phyloP scores from a whole-genome alignment of 192 early-diverging fungal genomes.

The Backusella luteola region DNA sequence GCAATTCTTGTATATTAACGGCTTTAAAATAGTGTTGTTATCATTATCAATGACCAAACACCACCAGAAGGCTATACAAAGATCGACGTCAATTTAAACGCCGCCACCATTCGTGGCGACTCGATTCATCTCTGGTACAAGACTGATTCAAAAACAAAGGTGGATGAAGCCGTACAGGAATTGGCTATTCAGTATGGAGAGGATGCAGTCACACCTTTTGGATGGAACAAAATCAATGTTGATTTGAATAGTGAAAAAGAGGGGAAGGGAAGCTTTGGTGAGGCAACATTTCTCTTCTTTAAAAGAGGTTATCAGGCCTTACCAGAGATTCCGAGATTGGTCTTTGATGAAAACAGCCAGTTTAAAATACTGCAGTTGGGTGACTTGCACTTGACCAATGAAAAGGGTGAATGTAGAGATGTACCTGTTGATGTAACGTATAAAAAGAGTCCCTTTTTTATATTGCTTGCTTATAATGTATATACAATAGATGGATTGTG shows the following conservation, averaged over 20 bases:
- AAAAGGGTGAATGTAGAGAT: constrained; percentile 37
- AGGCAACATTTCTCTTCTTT: constrained; percentile 20
- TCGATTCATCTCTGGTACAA: constrained; percentile 28
- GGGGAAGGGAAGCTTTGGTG: constrained; percentile 15
- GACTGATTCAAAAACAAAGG: not conserved
- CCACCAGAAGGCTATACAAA: constrained; percentile 25
- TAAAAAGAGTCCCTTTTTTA: not conserved
- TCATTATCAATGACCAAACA: constrained; percentile 25
- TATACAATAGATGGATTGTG: constrained; percentile 34
- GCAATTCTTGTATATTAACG: not conserved
- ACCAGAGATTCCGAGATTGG: constrained; percentile 21
- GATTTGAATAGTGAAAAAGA: constrained; percentile 23
- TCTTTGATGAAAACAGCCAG: constrained; percentile 37
- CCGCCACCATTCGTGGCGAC: constrained; percentile 22
- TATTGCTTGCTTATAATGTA: not conserved
- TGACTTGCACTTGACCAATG: constrained; percentile 47
- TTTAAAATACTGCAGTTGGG: constrained; percentile 51
- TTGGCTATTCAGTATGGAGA: constrained; percentile 24
- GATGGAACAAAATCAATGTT: constrained; percentile 25
- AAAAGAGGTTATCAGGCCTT: constrained; percentile 17
- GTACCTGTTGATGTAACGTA: constrained; percentile 30
- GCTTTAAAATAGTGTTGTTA: constrained; percentile 18
- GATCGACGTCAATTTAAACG: constrained; percentile 25
- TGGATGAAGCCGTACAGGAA: constrained; percentile 16
- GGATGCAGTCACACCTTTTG: constrained; percentile 10